A percentile compares a stretch with the other conserved stretches of the same genome.
phyloP scores from a whole-genome alignment of 495 filamentous ascomycete species.

The Penicillium maclennaniae region DNA sequence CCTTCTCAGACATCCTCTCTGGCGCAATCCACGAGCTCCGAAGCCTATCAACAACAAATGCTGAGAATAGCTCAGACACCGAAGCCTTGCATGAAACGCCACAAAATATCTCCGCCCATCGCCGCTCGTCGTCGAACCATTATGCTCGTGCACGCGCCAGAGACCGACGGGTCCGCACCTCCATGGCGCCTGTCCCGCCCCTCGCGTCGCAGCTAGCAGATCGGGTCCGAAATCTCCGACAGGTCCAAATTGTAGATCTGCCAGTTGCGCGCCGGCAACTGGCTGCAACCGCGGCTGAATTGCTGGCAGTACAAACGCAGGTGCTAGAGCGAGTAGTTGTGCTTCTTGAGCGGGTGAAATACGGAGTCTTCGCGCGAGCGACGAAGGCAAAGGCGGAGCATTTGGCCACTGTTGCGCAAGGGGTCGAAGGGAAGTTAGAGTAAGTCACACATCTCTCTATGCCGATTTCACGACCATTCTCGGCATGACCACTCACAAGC shows the following conservation, averaged over 20 bases:
- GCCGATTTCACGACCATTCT: neutral
- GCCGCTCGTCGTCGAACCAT: conserved; percentile 13
- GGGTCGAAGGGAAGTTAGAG: conserved; percentile 50
- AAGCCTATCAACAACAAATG: conserved; percentile 13
- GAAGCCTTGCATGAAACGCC: neutral
- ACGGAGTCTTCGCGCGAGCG: conserved; percentile 59
- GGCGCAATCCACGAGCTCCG: conserved; percentile 28
- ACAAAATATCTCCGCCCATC: neutral
- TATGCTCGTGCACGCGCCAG: conserved; percentile 25
- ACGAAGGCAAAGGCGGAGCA: conserved; percentile 53
- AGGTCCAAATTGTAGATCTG: conserved; percentile 30
- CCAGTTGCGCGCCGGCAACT: conserved; percentile 33
- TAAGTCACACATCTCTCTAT: conserved; percentile 24
- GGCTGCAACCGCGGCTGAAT: conserved; percentile 35
- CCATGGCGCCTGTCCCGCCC: conserved; percentile 19
- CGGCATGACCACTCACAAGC: conserved; percentile 6
- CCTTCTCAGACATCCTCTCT: conserved; percentile 28
- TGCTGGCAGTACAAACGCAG: conserved; percentile 30
- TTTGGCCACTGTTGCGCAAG: conserved; percentile 56
- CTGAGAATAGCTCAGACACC: neutral
- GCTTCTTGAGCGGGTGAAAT: conserved; percentile 56
- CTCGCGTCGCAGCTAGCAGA: conserved; percentile 27
- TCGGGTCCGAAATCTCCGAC: conserved; percentile 26
- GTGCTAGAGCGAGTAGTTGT: conserved; percentile 40
- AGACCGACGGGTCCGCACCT: conserved; percentile 25